Evolutionary conservation across 2,329 filamentous ascomycete genomes (phyloP).

Genomic region (Metarhizium sp.): DNA sequence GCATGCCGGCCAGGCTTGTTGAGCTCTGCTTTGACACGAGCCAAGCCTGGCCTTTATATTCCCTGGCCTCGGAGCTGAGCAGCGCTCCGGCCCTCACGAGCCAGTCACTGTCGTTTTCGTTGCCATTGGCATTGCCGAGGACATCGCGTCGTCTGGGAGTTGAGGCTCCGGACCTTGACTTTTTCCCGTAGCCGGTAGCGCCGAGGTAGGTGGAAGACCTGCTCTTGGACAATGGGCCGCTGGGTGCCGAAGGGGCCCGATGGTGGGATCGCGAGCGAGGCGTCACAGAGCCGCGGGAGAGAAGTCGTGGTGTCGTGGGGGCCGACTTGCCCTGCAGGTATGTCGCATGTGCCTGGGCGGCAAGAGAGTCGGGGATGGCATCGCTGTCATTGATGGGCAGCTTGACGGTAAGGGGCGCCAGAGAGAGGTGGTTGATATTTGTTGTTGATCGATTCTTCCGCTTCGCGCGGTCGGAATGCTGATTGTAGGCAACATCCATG

Average conservation of each 20-base stretch:
- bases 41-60: slow-evolving; percentile 62
- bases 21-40: slow-evolving; percentile 56
- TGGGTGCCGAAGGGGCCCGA: slow-evolving; percentile 28
- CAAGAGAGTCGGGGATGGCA: slow-evolving; percentile 28
- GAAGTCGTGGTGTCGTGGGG: slow-evolving; percentile 53
- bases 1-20: slow-evolving; percentile 46
- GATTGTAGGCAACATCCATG: slow-evolving; percentile 53
- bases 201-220: slow-evolving; percentile 52
- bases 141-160: slow-evolving; percentile 25
- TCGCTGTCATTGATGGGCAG: slow-evolving; percentile 48
- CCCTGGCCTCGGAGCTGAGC: slow-evolving; percentile 51
- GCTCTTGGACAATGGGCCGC: slow-evolving; percentile 42
- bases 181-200: slow-evolving; percentile 12
- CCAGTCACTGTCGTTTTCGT: slow-evolving; percentile 52
- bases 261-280: slow-evolving; percentile 36
- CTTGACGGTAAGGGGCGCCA: slow-evolving; percentile 55
- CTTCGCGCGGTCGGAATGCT: slow-evolving; percentile 46
- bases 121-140: slow-evolving; percentile 24
- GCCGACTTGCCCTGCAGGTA: slow-evolving; percentile 55
- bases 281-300: slow-evolving; percentile 44
- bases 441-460: slow-evolving; percentile 50
- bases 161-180: slow-evolving; percentile 19
- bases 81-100: slow-evolving; percentile 53
- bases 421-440: slow-evolving; percentile 50
- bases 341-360: slow-evolving; percentile 28